Conservation (phyloP, 169 alveolate species). For the Cryptosporidium baileyi region DNA sequence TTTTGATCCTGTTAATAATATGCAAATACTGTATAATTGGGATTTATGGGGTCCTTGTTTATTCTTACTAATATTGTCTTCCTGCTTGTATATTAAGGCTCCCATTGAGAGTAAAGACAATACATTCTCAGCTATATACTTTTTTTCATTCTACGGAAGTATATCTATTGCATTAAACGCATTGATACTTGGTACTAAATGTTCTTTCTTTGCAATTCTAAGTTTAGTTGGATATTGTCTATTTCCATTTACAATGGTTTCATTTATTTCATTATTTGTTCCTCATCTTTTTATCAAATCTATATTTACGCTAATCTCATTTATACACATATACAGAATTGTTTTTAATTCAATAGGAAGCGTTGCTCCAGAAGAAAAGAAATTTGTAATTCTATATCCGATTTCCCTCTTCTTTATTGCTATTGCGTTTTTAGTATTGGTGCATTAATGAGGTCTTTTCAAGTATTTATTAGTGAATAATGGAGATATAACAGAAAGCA, state of each 20-base stretch:
- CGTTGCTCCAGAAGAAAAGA: conserved; percentile 35
- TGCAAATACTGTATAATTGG: conserved; percentile 62
- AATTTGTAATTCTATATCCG: conserved; percentile 24
- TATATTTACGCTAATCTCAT: conserved; percentile 28
- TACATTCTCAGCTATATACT: conserved; percentile 13
- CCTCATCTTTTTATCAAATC: background rate
- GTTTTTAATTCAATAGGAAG: background rate
- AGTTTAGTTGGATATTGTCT: conserved; percentile 40
- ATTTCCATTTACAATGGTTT: conserved; percentile 44
- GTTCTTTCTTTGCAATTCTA: conserved; percentile 53
- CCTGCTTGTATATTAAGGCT: conserved; percentile 36
- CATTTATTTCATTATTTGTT: conserved; percentile 25
- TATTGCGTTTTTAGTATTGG: conserved; percentile 27
- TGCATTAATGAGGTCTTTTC: too few relatives aligned
- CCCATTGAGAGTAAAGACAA: conserved; percentile 35
- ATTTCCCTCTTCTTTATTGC: conserved; percentile 41
- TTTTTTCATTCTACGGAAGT: conserved; percentile 22
- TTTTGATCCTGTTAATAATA: background rate
- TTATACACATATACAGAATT: conserved; percentile 2
- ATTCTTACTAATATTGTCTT: conserved; percentile 21
- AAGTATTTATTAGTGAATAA: too few relatives aligned
- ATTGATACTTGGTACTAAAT: conserved; percentile 29
- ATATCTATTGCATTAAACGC: conserved; percentile 30
- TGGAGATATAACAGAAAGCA: too few relatives aligned
- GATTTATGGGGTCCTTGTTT: conserved; percentile 70